phyloP scores from a whole-genome alignment of 225 moss, liverwort and hornwort genomes.

The Pseudisothecium myosuroides region DNA sequence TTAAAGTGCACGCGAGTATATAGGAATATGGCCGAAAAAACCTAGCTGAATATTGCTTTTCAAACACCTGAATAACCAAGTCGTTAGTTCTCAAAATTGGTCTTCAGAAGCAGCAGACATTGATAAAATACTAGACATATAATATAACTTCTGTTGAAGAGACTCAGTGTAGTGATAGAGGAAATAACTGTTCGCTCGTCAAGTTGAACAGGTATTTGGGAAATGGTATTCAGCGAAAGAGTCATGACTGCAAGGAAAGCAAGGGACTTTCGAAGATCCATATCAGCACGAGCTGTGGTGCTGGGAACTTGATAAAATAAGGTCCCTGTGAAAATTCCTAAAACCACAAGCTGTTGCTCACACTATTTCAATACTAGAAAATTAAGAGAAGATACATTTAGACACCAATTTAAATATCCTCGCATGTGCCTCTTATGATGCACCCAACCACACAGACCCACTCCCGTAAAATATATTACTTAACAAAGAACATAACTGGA shows the following conservation, averaged over 20 bases:
- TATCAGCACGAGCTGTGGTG: slow-evolving; percentile 31
- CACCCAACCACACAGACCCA: background rate
- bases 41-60: slow-evolving; percentile 69
- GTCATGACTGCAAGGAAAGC: slow-evolving; percentile 84
- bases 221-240: slow-evolving; percentile 69
- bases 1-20: slow-evolving; percentile 60
- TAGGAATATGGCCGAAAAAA: slow-evolving; percentile 65
- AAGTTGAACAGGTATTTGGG: slow-evolving; percentile 68
- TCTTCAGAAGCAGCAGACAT: background rate
- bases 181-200: slow-evolving; percentile 62
- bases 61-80: slow-evolving; percentile 49
- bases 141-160: background rate
- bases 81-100: background rate
- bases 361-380: background rate
- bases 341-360: slow-evolving; percentile 43
- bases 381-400: background rate
- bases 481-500: background rate
- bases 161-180: background rate
- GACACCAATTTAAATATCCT: background rate
- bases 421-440: background rate
- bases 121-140: background rate
- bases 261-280: slow-evolving; percentile 77
- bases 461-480: background rate
- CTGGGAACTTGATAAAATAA: slow-evolving; percentile 61
- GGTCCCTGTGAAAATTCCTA: slow-evolving; percentile 69